A percentile compares a stretch with the other conserved stretches of the same genome.
phyloP scores from a whole-genome alignment of 78 protist genomes.

The Dictyostelium brefeldianum region DNA sequence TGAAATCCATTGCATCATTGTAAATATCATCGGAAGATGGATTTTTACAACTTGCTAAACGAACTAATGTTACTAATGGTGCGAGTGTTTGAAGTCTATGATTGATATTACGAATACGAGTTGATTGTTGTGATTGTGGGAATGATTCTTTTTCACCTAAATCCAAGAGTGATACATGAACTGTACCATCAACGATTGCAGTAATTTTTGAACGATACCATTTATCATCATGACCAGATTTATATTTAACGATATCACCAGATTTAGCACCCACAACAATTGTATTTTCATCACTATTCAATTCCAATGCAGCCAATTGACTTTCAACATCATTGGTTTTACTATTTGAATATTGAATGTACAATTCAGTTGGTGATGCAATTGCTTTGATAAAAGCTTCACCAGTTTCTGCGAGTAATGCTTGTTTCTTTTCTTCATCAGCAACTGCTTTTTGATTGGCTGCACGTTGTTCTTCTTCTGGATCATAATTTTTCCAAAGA shows the following conservation, averaged over 20 bases:
- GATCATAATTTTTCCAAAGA: conserved; percentile 85
- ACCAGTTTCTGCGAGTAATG: conserved; percentile 12
- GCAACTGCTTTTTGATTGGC: conserved; percentile 8
- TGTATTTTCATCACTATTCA: neutral
- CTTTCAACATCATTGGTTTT: conserved; percentile 38
- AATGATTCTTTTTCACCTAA: conserved; percentile 25
- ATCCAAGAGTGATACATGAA: conserved; percentile 22
- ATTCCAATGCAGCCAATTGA: conserved; percentile 22
- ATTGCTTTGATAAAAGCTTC: conserved; percentile 38
- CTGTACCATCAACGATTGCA: neutral
- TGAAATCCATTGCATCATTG: conserved; percentile 56
- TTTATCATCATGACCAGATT: conserved; percentile 34
- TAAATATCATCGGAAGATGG: neutral
- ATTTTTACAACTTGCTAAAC: conserved; percentile 22
- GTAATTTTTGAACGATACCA: conserved; percentile 62
- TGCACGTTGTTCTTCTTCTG: conserved; percentile 55
- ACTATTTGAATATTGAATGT: conserved; percentile 22
- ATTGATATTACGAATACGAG: conserved; percentile 8
- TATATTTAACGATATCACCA: conserved; percentile 36
- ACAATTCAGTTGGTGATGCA: conserved; percentile 46
- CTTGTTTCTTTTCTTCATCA: conserved; percentile 52
- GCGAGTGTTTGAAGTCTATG: conserved; percentile 6
- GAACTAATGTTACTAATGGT: conserved; percentile 5
- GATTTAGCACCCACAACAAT: neutral
- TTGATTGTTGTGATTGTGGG: neutral